Evolutionary conservation across 345 rosid genomes (phyloP), one percentile per base, ranked within the genome.

Genomic region (Linum tenue): DNA sequence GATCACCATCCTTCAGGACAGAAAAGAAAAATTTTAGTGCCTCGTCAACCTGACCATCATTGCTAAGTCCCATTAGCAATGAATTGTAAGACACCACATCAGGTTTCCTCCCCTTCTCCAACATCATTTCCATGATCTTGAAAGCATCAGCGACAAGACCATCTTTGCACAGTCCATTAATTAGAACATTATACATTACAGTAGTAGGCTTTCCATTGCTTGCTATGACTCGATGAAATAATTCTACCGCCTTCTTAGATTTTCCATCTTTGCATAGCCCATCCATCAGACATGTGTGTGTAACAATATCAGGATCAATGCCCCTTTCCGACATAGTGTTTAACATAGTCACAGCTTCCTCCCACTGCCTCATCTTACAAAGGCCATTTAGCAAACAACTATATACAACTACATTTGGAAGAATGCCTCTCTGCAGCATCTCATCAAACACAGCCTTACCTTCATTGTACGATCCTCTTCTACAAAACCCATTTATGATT

Each of bases 111-210:
- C 86, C 82, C 73, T 81, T 82, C 73, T 77, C 80, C 66, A 79
- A 70, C 91, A 85, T 82, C 42, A 72, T 61, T 48, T 81, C 82
- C 67, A 79, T 67, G 59, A 85, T 75, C 64, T 74, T 79, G 68
- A 76, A 76, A 67, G 87, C 91, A 66, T 88, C 84, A 16, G 11
- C 59, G 7, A 84, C 63, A 60, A 80, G 79, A 36, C 83, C 80
- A 2, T 78, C 79, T 76, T 83, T 83, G 81, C 84, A 85, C 39
- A 88, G 68, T 68, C 87, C 86, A 67, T 76, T 69, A 22, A 84
- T 77, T 48, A 88, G 66, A 67, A 80, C 76, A 74, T 82, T 85
- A 72, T 79, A 88, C 4, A 85, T 84, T 63, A 83, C 80, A 51
- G 65, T 62, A 65, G 70, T 71, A 5, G 89, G 84, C 55, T 73